Evolutionary conservation across 192 early-diverging fungal genomes (phyloP), one percentile per base, ranked within the genome.

Genomic region (Chytriomyces confervae): DNA sequence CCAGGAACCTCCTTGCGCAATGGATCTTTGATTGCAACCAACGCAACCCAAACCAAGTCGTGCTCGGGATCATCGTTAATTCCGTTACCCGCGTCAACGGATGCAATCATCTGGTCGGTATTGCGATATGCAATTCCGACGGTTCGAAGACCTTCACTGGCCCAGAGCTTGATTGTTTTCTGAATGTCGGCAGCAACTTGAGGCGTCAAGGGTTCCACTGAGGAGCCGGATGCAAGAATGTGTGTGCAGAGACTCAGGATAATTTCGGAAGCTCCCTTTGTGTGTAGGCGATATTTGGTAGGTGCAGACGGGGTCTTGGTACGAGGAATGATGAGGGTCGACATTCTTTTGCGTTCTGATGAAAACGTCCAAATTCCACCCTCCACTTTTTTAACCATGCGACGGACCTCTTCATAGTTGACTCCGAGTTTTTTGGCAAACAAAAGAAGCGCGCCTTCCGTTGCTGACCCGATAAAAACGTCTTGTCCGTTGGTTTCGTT

Each of bases 1-100:
- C 79, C 83, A 1, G 89, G 87, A 9, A 90, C 85, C 73, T 89
- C 89, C 69, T 86, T 86, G 24, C 89, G 82, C 3, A 90, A 64
- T 7, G 89, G 89, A 77, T 90, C 89, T 66, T 90, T 90, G 81
- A 90, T 90, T 7, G 82, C 89, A 27, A 90, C 82, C 2, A 90
- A 80, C 8, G 73, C 86, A 24, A 90, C 64, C 75, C 87, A 90
- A 6, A 82, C 77, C 48, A 90, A 72, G 67, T 88, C 85, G 20
- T 80, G 81, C 66, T 90, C 89, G 8, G 84, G 82, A 53, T 86
- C 83, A 47, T 85, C 83, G 24, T 80, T 80, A 64, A 72, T 72
- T 51, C 65, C 71, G 48, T 20, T 24, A 2, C 81, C 82, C 8
- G 66, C 16, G 24, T 77, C 76, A n/a, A 70, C 45, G 9, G 76